A percentile compares a stretch with the other conserved stretches of the same genome.
phyloP scores from a whole-genome alignment of 352 stramenopile species.

The Salisapilia sapeloensis region DNA sequence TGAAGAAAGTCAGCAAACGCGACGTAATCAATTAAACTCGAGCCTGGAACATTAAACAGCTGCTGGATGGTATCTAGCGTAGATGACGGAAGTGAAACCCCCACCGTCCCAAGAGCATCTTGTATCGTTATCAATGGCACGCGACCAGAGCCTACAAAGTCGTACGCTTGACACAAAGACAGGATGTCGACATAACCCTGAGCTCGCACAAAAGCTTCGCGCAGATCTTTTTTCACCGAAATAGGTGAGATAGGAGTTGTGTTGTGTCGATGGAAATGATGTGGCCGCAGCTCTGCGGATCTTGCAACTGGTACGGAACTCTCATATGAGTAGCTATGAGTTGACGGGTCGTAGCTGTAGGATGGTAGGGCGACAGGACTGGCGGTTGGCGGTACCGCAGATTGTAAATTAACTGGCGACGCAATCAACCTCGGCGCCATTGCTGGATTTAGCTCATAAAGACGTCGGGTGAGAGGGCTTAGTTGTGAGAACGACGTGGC shows the following conservation, averaged over 20 bases:
- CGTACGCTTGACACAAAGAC: constrained; percentile 32
- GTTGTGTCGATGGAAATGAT: not conserved
- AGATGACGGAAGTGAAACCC: constrained; percentile 14
- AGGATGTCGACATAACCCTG: constrained; percentile 24
- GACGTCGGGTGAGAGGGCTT: too few relatives aligned
- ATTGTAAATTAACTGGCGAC: too few relatives aligned
- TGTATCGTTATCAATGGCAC: constrained; percentile 23
- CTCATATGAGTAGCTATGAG: too few relatives aligned
- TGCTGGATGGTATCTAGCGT: constrained; percentile 17
- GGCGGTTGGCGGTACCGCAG: too few relatives aligned
- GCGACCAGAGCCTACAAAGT: constrained; percentile 12
- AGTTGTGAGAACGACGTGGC: too few relatives aligned
- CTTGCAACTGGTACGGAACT: too few relatives aligned
- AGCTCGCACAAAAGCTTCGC: constrained; percentile 22
- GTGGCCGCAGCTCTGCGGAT: not conserved
- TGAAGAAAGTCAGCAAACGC: constrained; percentile 24
- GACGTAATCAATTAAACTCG: constrained; percentile 30
- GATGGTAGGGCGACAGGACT: too few relatives aligned
- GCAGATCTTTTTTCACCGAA: constrained; percentile 18
- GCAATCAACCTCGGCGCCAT: too few relatives aligned
- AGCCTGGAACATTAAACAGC: constrained; percentile 16
- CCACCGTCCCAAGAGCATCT: constrained; percentile 22
- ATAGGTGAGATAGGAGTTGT: not conserved
- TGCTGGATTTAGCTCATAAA: too few relatives aligned
- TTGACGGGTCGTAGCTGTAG: too few relatives aligned